Percentiles rank a stretch among this genome's conserved stretches.
Evolutionary conservation across 257 asterid genomes (phyloP).

Genomic region (Ophiorrhiza pumila): DNA sequence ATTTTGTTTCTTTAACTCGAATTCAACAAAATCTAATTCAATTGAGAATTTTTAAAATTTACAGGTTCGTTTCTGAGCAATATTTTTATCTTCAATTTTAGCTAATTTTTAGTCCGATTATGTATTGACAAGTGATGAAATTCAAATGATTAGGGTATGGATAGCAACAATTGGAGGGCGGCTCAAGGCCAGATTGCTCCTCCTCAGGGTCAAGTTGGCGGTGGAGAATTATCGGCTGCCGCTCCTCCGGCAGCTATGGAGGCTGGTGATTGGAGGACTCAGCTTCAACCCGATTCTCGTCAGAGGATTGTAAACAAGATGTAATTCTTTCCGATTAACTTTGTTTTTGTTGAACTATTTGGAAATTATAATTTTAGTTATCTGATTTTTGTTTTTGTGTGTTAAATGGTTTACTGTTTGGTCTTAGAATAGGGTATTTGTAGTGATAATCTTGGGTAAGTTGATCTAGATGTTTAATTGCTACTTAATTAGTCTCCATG

Average conservation of each 20-base stretch:
- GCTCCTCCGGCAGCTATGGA: slow-evolving; percentile 36
- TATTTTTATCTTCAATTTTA: too few relatives aligned
- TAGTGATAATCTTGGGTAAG: too few relatives aligned
- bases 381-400: not conserved
- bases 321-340: slow-evolving; percentile 23
- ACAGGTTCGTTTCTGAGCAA: not conserved
- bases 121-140: not conserved
- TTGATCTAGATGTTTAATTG: not conserved
- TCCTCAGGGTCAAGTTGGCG: slow-evolving; percentile 49
- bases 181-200: slow-evolving; percentile 50
- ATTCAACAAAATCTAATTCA: too few relatives aligned
- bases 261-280: slow-evolving; percentile 70
- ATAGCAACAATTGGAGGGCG: slow-evolving; percentile 56
- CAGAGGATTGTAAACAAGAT: slow-evolving; percentile 70
- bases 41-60: not conserved
- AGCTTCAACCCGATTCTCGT: slow-evolving; percentile 59
- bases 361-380: not conserved
- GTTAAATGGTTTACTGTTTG: too few relatives aligned
- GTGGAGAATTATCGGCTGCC: slow-evolving; percentile 37
- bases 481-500: not conserved
- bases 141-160: slow-evolving; percentile 34
- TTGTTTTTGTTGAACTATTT: not conserved
- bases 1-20: too few relatives aligned
- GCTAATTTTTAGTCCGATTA: not conserved
- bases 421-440: not conserved